A percentile compares a stretch with the other conserved stretches of the same genome.
phyloP scores from a whole-genome alignment of 345 rosid genomes.

The Camelina hispida region DNA sequence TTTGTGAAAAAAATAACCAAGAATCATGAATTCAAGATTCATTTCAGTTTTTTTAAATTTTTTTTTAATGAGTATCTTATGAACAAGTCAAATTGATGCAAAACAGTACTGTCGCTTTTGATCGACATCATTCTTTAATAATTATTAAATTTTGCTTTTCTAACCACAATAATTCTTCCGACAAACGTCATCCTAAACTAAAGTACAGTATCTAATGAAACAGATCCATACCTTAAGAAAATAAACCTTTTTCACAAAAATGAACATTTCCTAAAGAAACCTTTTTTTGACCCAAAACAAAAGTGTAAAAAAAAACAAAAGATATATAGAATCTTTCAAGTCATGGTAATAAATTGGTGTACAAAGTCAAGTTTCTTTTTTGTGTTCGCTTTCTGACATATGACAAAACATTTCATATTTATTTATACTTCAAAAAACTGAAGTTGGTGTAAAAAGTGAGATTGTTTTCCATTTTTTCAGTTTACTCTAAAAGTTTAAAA shows the following conservation, averaged over 20 bases:
- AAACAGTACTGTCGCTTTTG: background rate
- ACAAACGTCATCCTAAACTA: conserved; percentile 31
- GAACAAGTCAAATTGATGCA: background rate
- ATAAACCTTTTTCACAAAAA: background rate
- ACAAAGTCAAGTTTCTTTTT: background rate
- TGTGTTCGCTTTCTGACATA: background rate
- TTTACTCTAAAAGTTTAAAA: background rate
- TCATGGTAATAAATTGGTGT: background rate
- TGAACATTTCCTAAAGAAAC: conserved; percentile 2
- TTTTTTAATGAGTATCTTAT: background rate
- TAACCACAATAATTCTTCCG: conserved; percentile 16
- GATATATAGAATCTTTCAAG: background rate
- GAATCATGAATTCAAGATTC: background rate
- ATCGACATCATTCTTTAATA: background rate
- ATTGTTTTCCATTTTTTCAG: background rate
- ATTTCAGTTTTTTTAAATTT: background rate
- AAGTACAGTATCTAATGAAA: conserved; percentile 10
- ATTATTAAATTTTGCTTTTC: conserved; percentile 1
- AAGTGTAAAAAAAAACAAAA: background rate
- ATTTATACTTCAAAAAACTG: background rate
- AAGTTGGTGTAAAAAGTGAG: conserved; percentile 10
- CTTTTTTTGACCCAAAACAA: background rate
- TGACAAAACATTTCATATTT: background rate
- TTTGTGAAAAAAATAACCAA: background rate
- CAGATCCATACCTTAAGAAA: conserved; percentile 8